phyloP scores from a whole-genome alignment of 176 grass and related monocot species.

The Oryza punctata region DNA sequence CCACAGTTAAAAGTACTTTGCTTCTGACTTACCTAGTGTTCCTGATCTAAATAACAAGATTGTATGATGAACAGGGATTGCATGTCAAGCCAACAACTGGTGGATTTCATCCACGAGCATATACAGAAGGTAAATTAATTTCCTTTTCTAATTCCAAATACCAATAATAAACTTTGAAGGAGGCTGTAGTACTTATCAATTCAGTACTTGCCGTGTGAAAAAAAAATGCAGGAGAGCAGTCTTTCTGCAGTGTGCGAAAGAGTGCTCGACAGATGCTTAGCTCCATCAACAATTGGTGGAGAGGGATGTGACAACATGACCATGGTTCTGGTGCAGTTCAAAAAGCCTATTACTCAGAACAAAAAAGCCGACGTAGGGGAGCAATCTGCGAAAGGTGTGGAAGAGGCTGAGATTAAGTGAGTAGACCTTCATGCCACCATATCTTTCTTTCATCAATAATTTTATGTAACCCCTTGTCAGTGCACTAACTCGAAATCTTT shows the following conservation, averaged over 20 bases:
- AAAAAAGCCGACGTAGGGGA: conserved; percentile 20
- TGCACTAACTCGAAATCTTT: not conserved
- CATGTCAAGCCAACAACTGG: conserved; percentile 93
- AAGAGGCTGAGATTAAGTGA: conserved; percentile 36
- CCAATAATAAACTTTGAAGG: not conserved
- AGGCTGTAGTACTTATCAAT: not conserved
- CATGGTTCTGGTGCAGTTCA: conserved; percentile 96
- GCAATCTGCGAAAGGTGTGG: conserved; percentile 25
- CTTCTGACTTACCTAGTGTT: conserved; percentile 4
- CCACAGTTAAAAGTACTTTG: not conserved
- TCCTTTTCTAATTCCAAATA: not conserved
- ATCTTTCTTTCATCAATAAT: not conserved
- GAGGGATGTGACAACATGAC: conserved; percentile 98
- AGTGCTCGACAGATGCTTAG: conserved; percentile 87
- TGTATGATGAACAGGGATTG: conserved; percentile 74
- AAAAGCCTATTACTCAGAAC: conserved; percentile 44
- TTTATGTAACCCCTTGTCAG: not conserved
- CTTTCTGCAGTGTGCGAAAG: conserved; percentile 81
- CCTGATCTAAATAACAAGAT: not conserved
- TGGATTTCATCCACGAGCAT: conserved; percentile 89
- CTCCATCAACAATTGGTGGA: conserved; percentile 66
- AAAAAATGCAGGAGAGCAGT: conserved; percentile 64
- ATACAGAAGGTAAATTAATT: conserved; percentile 56
- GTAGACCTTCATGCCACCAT: not conserved
- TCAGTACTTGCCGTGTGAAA: not conserved